Base-by-base conservation (phyloP, 495 filamentous ascomycete genomes). In the Xylaria acuta region DNA sequence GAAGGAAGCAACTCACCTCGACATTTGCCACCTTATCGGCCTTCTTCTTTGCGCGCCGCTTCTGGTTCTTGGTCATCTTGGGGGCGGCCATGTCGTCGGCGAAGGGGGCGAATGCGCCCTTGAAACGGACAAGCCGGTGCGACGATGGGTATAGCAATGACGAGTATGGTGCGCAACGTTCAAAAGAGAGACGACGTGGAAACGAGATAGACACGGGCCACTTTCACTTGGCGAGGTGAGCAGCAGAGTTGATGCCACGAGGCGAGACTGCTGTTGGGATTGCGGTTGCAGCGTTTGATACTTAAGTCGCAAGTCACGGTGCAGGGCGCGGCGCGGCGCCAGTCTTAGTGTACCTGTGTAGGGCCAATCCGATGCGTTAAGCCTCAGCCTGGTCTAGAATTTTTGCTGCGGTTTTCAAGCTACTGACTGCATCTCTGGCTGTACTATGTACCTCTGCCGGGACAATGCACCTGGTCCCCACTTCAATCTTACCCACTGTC, bases 41-140 rank as follows among this genome's bases (percentile, higher is more conserved):
- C 88, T 97, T 97, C 86, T 93, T 97, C 86, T 94, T 94, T 40
- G 94, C 94, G 78, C 92, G 88, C 79, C 92, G 87, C 78, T 93
- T 88, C 81, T 94, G 92, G 76, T 97, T 96, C 83, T 95, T 97
- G 78, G 88, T 93, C 80, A 89, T 85, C 82, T 94, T 94, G 74
- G 83, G 77, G 62, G 81, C 76, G 67, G 86, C 86, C 87, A 87
- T 88, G 75, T 80, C 86, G 82, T 75, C 59, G 32, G 36, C 58
- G 34, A 32, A 56, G 41, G 64, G 43, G 49, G 56, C 41, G 25
- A 66, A 36, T 43, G 70, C 70, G 70, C 70, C 63, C 60, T 49
- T 60, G 20, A 38, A 43, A 54, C 36, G n/a, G 41, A 70, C 18
- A 62, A 70, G 56, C 38, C n/a, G 30, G 34, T 8, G 40, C 27